Evolutionary conservation across 148 eudicot genomes (phyloP).

Genomic region (Salicornia ramosissima): DNA sequence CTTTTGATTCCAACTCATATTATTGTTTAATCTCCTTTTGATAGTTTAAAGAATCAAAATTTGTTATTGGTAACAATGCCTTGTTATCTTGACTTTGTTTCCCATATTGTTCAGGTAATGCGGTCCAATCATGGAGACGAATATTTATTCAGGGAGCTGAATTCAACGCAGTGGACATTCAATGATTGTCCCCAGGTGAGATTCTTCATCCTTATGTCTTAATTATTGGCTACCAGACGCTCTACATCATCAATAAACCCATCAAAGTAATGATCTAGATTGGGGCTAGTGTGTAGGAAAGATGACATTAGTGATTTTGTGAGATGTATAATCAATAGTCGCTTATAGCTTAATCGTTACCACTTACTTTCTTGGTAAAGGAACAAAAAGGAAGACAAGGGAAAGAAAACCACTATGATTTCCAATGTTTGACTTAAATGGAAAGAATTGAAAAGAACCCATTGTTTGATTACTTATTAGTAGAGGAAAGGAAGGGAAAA

Average conservation of each 20-base stretch:
- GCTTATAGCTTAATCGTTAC: too few relatives aligned
- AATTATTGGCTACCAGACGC: background rate
- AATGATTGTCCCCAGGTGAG: slow-evolving; percentile 60
- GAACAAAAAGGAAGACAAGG: too few relatives aligned
- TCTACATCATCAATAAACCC: background rate
- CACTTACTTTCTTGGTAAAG: too few relatives aligned
- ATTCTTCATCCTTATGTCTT: background rate
- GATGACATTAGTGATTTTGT: slow-evolving; percentile 3
- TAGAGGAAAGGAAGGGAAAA: too few relatives aligned
- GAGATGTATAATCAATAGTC: background rate
- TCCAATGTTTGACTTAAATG: too few relatives aligned
- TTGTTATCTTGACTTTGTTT: slow-evolving; percentile 3
- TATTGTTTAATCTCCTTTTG: background rate
- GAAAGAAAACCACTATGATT: too few relatives aligned
- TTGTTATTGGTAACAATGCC: background rate
- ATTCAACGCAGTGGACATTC: slow-evolving; percentile 60
- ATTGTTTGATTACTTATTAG: too few relatives aligned
- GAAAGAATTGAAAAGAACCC: too few relatives aligned
- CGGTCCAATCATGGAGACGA: slow-evolving; percentile 74
- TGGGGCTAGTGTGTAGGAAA: background rate
- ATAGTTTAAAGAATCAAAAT: background rate
- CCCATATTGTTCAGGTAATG: slow-evolving; percentile 51
- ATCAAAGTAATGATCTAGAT: background rate
- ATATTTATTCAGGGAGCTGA: slow-evolving; percentile 52
- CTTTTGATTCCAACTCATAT: background rate